Percentiles rank a stretch among this genome's conserved stretches.
Evolutionary conservation across 1,284 basidiomycete species (phyloP).

Genomic region (Ganoderma lucidum): DNA sequence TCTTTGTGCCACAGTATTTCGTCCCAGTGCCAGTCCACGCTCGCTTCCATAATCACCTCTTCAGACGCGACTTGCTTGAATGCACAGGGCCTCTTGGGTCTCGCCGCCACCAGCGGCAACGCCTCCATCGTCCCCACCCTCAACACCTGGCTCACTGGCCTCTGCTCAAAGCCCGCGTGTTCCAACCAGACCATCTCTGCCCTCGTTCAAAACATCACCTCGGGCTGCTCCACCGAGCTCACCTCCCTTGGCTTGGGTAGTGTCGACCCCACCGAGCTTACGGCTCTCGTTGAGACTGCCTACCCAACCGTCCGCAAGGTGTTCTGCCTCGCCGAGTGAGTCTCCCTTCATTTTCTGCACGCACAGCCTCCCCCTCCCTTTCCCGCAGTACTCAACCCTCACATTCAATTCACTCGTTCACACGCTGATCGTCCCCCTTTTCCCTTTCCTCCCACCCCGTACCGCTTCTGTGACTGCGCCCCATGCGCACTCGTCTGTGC

Average conservation of each 20-base stretch:
- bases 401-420: not conserved
- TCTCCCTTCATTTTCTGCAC: constrained; percentile 21
- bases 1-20: constrained; percentile 43
- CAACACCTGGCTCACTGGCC: constrained; percentile 62
- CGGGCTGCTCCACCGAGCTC: constrained; percentile 61
- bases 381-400: not conserved
- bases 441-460: not conserved
- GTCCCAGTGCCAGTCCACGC: constrained; percentile 45
- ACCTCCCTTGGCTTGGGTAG: constrained; percentile 44
- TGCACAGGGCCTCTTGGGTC: constrained; percentile 51
- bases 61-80: constrained; percentile 62
- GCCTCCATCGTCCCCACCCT: constrained; percentile 59
- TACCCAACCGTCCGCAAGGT: constrained; percentile 62
- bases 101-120: constrained; percentile 46
- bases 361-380: not conserved
- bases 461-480: not conserved
- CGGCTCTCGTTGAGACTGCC: constrained; percentile 48
- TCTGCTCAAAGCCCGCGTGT: constrained; percentile 65
- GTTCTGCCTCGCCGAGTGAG: constrained; percentile 65
- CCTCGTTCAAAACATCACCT: constrained; percentile 56
- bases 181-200: constrained; percentile 59
- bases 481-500: constrained; percentile 5
- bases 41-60: constrained; percentile 50
- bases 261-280: constrained; percentile 39
- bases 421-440: constrained; percentile 4